Evolutionary conservation across 164 flowering plant species (phyloP).

Genomic region (Nymphaea colorata): DNA sequence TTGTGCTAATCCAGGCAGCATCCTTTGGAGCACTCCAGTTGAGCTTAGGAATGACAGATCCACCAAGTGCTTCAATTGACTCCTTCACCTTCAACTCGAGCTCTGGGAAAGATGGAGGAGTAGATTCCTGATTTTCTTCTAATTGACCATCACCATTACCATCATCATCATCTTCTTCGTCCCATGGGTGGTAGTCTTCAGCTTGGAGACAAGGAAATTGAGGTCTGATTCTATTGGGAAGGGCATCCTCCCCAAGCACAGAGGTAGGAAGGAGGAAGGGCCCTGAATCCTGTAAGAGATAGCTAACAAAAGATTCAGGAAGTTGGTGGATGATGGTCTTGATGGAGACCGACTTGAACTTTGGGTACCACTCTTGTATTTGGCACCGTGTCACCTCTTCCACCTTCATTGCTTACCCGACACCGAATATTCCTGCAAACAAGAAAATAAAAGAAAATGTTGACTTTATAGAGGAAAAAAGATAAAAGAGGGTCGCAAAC

Average conservation of each 20-base stretch:
- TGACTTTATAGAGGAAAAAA: no score
- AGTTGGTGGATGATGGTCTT: slow-evolving; percentile 63
- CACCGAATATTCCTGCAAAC: not conserved
- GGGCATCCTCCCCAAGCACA: slow-evolving; percentile 53
- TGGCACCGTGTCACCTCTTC: slow-evolving; percentile 73
- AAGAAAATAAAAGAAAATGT: no score
- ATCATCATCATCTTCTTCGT: slow-evolving; percentile 39
- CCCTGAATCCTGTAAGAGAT: slow-evolving; percentile 68
- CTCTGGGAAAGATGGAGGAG: slow-evolving; percentile 59
- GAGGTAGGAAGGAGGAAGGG: slow-evolving; percentile 79
- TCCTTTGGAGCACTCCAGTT: slow-evolving; percentile 98
- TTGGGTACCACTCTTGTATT: slow-evolving; percentile 94
- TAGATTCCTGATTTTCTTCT: not conserved
- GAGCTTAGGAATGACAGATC: slow-evolving; percentile 79
- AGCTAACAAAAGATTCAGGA: slow-evolving; percentile 70
- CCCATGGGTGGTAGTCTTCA: slow-evolving; percentile 8
- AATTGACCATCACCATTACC: slow-evolving; percentile 1
- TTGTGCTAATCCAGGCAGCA: slow-evolving; percentile 76
- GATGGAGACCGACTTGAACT: slow-evolving; percentile 57
- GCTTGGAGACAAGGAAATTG: not conserved
- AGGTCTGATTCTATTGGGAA: slow-evolving; percentile 40
- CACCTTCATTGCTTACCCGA: slow-evolving; percentile 27
- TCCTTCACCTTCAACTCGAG: slow-evolving; percentile 53
- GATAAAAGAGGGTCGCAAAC: no score
- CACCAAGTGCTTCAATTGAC: slow-evolving; percentile 62